These are phyloP conservation scores for Musa beccarii DNA, from an alignment of 176 grass and related monocot species.

Conservation along the genomic window DNA sequence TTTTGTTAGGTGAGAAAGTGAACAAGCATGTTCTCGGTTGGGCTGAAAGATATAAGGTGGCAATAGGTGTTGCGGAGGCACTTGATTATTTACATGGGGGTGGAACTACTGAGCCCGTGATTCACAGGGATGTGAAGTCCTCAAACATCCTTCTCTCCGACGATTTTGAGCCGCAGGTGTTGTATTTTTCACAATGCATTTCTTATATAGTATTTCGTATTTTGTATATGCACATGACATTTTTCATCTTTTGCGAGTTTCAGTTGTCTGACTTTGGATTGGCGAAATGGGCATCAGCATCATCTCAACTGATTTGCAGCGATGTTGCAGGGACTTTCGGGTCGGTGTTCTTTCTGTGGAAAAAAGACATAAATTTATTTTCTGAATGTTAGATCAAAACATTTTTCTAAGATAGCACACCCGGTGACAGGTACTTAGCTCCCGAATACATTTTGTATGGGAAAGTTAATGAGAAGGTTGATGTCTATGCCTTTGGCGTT, in stretches of 20 bases:
- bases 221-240: conserved; percentile 9
- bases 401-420: neutral
- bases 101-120: conserved; percentile 39
- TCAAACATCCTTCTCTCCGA: conserved; percentile 82
- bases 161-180: conserved; percentile 65
- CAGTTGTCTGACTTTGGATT: conserved; percentile 94
- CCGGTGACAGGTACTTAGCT: conserved; percentile 60
- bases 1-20: conserved; percentile 45
- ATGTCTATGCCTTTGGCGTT: conserved; percentile 84
- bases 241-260: conserved; percentile 15
- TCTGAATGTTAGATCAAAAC: neutral
- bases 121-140: conserved; percentile 92
- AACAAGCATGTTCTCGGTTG: conserved; percentile 53
- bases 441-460: conserved; percentile 93
- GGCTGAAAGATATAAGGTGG: conserved; percentile 70
- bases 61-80: conserved; percentile 53
- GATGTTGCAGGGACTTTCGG: conserved; percentile 87
- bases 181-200: conserved; percentile 4
- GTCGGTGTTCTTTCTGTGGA: conserved; percentile 22
- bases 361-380: neutral
- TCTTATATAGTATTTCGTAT: neutral
- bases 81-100: conserved; percentile 66
- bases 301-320: conserved; percentile 47
- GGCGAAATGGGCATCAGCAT: conserved; percentile 59
- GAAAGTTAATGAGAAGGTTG: conserved; percentile 86